Base-by-base conservation (phyloP, 306 rosid genomes). In the Nissolia schottii region DNA sequence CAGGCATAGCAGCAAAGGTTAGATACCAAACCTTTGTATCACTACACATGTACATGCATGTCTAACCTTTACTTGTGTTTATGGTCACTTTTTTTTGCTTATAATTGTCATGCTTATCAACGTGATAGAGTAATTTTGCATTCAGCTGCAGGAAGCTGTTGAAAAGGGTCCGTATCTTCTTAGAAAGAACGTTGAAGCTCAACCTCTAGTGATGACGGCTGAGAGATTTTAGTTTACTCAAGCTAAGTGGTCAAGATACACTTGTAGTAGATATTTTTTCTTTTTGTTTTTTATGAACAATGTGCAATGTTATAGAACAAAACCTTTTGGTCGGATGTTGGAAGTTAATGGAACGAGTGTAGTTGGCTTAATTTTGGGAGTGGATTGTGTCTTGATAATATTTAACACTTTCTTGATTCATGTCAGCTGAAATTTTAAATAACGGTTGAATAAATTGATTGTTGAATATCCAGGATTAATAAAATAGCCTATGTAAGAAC, bases 111-210 rank as follows among this genome's bases (percentile, higher is more conserved):
- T 6, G 5, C 18, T n/a, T 16, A 24, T 35, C 10, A 0, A 9
- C 45, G 45, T 62, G 65, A 77, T 28, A 18, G 32, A 5, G 29
- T 76, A 45, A 7, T 74, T 9, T 40, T 64, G 74, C 74, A 28
- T 70, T 86, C 96, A 94, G 97, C 76, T 94, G 78, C 84, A 86
- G 72, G 91, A 91, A 77, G 91, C 92, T 35, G 81, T 94, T 28
- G 79, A 34, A 77, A 70, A 56, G 73, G 98, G 96, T 72, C 98
- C 97, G 16, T 94, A 91, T 80, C 86, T 85, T 6, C 32, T 64
- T 41, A 82, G 73, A 67, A 87, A 73, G 89, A 64, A 72, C 11
- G 68, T 15, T 60, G 96, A 85, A 80, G 85, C 95, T 67, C 98
- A 89, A 78, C 96, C 98, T 32, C 14, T 51, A n/a, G 91, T 91